Evolutionary conservation across 345 rosid genomes (phyloP), one percentile per base, ranked within the genome.

Genomic region (Acer negundo): DNA sequence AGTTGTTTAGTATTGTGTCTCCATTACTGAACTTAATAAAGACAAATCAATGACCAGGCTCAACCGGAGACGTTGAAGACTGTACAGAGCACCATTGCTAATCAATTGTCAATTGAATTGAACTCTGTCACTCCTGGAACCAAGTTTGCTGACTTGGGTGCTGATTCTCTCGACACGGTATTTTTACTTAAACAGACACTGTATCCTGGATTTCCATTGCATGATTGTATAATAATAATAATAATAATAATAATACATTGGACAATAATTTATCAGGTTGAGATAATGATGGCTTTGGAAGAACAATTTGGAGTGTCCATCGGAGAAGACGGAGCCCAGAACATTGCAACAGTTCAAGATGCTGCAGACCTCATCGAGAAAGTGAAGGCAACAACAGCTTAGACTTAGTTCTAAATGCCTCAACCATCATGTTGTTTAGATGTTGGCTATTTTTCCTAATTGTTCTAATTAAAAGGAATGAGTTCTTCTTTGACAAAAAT

Each of bases 121-220:
- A 80, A 82, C 86, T 28, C 85, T 0, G 89, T 90, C 46, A 44
- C 91, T n/a, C 90, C 90, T 20, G 84, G 83, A 28, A 87, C 91
- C 85, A 90, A 87, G 85, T 90, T 90, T 59, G 84, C 85, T 17
- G 94, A 90, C 78, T 63, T 90, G 87, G 94, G 94, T 70, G 92
- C 92, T 59, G 94, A 90, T 83, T 90, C 94, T 24, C 92, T 90
- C 17, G 90, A 90, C 85, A 88, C 86, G 71, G 92, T 88, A 80
- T 51, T 56, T 56, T 56, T n/a, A 19, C 62, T n/a, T 56, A n/a
- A 11, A 56, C 10, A 13, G n/a, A 20, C 23, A 42, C 2, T 42
- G 13, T 46, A 2, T 46, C 13, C 13, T 46, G 13, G 12, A 46
- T 46, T 46, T n/a, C 20, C 15, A 40, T 40, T 12, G 46, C 17